Conservation (phyloP, 2,329 filamentous ascomycete genomes). For the Neopestalotiopsis rosae region DNA sequence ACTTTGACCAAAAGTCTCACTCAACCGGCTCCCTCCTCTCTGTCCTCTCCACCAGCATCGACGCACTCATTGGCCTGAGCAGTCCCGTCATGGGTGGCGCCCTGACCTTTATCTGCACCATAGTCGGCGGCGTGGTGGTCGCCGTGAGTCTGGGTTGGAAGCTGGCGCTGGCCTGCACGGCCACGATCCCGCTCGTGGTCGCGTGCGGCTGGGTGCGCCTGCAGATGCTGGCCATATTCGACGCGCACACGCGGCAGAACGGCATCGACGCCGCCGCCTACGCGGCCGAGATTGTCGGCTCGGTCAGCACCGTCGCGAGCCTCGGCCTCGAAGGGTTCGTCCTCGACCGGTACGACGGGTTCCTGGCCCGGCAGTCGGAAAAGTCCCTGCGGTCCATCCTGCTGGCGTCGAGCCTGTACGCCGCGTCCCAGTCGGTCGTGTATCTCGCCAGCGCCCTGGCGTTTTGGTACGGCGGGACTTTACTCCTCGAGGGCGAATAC, state of each 20-base stretch:
- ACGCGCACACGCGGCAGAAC: conserved; percentile 76
- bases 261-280: conserved; percentile 83
- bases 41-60: conserved; percentile 56
- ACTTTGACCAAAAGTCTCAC: conserved; percentile 62
- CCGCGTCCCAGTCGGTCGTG: conserved; percentile 80
- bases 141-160: conserved; percentile 77
- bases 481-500: conserved; percentile 76
- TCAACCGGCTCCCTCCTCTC: conserved; percentile 59
- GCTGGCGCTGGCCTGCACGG: conserved; percentile 81
- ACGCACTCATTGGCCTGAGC: conserved; percentile 64
- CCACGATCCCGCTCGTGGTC: conserved; percentile 78
- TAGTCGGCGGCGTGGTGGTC: not conserved
- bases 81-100: conserved; percentile 61
- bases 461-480: conserved; percentile 88
- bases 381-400: conserved; percentile 62
- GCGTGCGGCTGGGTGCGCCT: conserved; percentile 85
- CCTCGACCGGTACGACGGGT: not conserved
- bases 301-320: conserved; percentile 90
- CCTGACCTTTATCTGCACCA: conserved; percentile 37
- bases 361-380: conserved; percentile 12
- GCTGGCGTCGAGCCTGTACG: conserved; percentile 80
- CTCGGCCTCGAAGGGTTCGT: conserved; percentile 60
- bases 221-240: conserved; percentile 80
- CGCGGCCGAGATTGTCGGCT: conserved; percentile 89
- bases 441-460: conserved; percentile 85